Percentiles rank a stretch among this genome's conserved stretches.
phyloP scores from a whole-genome alignment of 208 protist genomes.

The Trypanosoma avium region DNA sequence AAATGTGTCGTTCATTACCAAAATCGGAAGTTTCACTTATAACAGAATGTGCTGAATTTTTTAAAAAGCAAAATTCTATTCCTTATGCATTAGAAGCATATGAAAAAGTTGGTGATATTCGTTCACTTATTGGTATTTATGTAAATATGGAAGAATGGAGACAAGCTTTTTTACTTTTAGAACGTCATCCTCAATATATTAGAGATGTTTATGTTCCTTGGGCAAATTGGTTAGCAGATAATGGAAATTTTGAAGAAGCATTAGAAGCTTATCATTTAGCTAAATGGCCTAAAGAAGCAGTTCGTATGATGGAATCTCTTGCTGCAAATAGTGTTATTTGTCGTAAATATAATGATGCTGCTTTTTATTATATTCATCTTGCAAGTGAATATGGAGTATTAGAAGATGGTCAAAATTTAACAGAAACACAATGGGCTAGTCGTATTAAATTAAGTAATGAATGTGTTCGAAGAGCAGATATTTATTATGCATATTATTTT shows the following conservation, averaged over 20 bases:
- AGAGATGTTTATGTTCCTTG: constrained; percentile 96
- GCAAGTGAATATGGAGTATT: constrained; percentile 78
- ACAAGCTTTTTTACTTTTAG: constrained; percentile 85
- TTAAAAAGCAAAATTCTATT: constrained; percentile 73
- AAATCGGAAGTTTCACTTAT: constrained; percentile 87
- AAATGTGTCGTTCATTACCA: constrained; percentile 77
- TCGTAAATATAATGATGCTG: constrained; percentile 86
- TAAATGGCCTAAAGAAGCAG: constrained; percentile 86
- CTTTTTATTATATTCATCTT: constrained; percentile 92
- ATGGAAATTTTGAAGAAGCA: constrained; percentile 96
- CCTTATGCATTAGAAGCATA: constrained; percentile 90
- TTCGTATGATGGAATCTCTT: constrained; percentile 92
- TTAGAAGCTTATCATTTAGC: constrained; percentile 91
- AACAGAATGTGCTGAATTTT: constrained; percentile 83
- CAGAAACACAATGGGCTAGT: constrained; percentile 48
- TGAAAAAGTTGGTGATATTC: constrained; percentile 87
- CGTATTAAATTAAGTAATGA: constrained; percentile 80
- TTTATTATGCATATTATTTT: constrained; percentile 93
- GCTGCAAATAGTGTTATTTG: constrained; percentile 93
- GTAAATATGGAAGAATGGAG: constrained; percentile 91
- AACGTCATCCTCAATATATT: constrained; percentile 75
- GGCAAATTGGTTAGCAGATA: constrained; percentile 94
- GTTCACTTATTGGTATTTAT: constrained; percentile 87
- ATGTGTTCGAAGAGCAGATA: constrained; percentile 78
- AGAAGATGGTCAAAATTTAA: constrained; percentile 60